These are phyloP conservation scores for Cyberlindnera euphorbiae DNA, from an alignment of 805 yeast genomes.

Conservation along the genomic window DNA sequence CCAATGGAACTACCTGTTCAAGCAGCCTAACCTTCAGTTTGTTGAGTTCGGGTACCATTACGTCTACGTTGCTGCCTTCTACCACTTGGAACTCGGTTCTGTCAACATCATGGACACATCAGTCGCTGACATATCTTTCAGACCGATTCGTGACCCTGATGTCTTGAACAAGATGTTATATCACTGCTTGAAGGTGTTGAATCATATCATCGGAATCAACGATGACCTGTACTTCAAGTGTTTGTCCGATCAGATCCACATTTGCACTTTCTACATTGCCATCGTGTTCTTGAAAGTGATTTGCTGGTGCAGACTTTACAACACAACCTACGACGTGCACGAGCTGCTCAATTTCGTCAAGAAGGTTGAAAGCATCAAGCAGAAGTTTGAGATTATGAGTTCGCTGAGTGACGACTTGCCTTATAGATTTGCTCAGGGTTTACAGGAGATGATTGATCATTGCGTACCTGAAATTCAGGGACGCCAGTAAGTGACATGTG, in stretches of 20 bases:
- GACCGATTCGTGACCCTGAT: conserved; percentile 18
- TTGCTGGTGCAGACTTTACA: conserved; percentile 21
- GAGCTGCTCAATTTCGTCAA: conserved; percentile 18
- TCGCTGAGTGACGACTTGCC: conserved; percentile 20
- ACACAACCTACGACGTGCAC: conserved; percentile 16
- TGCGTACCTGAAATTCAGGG: conserved; percentile 12
- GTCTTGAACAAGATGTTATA: conserved; percentile 22
- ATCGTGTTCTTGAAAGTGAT: conserved; percentile 22
- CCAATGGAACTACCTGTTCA: conserved; percentile 65
- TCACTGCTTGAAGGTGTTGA: conserved; percentile 23
- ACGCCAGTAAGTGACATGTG: background rate
- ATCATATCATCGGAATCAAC: conserved; percentile 24
- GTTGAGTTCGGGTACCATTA: conserved; percentile 68
- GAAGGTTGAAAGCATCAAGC: conserved; percentile 17
- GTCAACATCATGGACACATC: conserved; percentile 10
- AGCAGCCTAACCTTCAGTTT: conserved; percentile 69
- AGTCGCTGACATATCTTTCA: conserved; percentile 12
- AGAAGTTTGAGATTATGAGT: conserved; percentile 16
- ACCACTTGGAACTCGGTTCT: conserved; percentile 31
- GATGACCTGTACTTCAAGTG: conserved; percentile 57
- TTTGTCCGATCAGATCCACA: conserved; percentile 66
- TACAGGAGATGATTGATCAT: conserved; percentile 16
- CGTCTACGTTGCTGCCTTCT: conserved; percentile 46
- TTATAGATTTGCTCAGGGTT: conserved; percentile 15
- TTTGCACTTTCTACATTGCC: conserved; percentile 27